Evolutionary conservation across 805 yeast species (phyloP).

Genomic region (Cyberlindnera subsufficiens): DNA sequence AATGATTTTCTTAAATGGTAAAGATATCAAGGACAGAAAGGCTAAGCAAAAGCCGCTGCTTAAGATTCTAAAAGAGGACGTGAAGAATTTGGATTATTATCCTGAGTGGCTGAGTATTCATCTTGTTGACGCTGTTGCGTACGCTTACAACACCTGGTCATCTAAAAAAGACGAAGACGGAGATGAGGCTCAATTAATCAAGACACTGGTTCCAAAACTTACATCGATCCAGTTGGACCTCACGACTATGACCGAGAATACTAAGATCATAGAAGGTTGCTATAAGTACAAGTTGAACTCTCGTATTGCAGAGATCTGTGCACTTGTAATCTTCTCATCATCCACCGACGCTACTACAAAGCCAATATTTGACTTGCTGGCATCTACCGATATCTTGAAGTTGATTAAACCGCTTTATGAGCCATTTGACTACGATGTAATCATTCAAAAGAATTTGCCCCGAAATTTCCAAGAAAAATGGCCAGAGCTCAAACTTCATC

Average conservation of each 20-base stretch:
- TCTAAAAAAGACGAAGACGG: conserved; percentile 45
- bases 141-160: conserved; percentile 76
- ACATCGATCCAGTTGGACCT: conserved; percentile 11
- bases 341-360: conserved; percentile 34
- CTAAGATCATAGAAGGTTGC: conserved; percentile 33
- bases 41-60: conserved; percentile 38
- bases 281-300: conserved; percentile 56
- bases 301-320: conserved; percentile 68
- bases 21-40: conserved; percentile 20
- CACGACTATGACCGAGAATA: conserved; percentile 1
- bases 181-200: conserved; percentile 35
- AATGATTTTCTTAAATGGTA: conserved; percentile 59
- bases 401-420: conserved; percentile 32
- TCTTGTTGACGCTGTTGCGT: conserved; percentile 64
- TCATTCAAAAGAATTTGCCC: conserved; percentile 40
- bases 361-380: conserved; percentile 38
- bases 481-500: conserved; percentile 40
- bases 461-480: conserved; percentile 42
- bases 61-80: conserved; percentile 48
- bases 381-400: conserved; percentile 29
- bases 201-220: conserved; percentile 29
- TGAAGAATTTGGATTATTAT: conserved; percentile 43
- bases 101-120: conserved; percentile 64
- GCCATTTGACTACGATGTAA: conserved; percentile 40
- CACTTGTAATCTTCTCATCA: conserved; percentile 61